Evolutionary conservation across 495 filamentous ascomycete species (phyloP).

Genomic region (Paragyromitra xinjiangensis): DNA sequence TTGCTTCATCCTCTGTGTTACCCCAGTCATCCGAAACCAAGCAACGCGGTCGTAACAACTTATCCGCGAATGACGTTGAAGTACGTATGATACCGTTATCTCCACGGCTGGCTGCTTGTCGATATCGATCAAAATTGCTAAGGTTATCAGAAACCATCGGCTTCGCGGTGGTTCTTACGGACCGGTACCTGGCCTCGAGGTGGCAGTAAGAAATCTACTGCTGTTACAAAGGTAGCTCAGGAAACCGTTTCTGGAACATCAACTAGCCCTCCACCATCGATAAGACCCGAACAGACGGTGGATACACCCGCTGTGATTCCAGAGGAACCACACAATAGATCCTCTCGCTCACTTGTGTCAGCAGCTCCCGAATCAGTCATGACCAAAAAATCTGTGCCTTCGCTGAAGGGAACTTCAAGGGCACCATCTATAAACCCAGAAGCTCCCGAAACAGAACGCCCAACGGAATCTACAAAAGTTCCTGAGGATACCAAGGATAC

Average conservation of each 20-base stretch:
- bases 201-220: conserved; percentile 41
- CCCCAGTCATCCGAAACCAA: conserved; percentile 42
- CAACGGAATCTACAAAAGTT: conserved; percentile 3
- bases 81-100: conserved; percentile 41
- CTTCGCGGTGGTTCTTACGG: conserved; percentile 52
- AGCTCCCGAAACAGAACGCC: conserved; percentile 2
- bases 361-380: conserved; percentile 21
- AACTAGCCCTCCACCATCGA: conserved; percentile 28
- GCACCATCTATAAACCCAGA: conserved; percentile 24
- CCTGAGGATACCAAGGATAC: conserved; percentile 31
- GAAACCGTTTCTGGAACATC: conserved; percentile 37
- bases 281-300: conserved; percentile 27
- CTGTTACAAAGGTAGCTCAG: conserved; percentile 41
- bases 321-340: conserved; percentile 13
- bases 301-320: background rate
- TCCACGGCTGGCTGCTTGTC: conserved; percentile 23
- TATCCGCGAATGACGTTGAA: conserved; percentile 53
- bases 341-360: conserved; percentile 20
- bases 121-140: conserved; percentile 23
- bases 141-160: conserved; percentile 33
- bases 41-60: conserved; percentile 20
- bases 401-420: conserved; percentile 7
- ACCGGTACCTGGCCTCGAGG: conserved; percentile 52
- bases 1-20: conserved; percentile 39
- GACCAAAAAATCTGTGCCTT: conserved; percentile 28